A percentile compares a stretch with the other conserved stretches of the same genome.
Evolutionary conservation across 164 flowering plant species (phyloP).

Genomic region (Stephania yunnanensis): DNA sequence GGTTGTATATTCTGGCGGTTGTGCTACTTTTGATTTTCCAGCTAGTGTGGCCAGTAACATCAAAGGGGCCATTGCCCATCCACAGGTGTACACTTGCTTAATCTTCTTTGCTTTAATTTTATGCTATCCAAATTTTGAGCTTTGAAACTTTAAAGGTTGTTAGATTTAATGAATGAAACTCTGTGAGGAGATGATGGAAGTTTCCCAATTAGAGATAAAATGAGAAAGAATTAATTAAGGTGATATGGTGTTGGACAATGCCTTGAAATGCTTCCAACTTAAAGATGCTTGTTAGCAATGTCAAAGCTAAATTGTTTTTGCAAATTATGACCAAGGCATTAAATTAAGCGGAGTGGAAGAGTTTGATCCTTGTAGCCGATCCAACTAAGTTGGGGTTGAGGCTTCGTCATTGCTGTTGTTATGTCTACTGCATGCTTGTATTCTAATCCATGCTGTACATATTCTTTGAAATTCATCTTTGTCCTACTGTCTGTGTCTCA

Average conservation of each 20-base stretch:
- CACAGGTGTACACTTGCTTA: constrained; percentile 51
- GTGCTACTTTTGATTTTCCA: constrained; percentile 86
- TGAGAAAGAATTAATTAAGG: background rate
- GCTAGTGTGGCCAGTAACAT: constrained; percentile 43
- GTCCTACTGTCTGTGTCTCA: background rate
- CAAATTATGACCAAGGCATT: background rate
- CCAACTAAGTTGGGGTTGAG: too few species aligned
- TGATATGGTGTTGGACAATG: background rate
- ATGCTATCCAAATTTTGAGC: too few species aligned
- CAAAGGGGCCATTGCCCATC: constrained; percentile 62
- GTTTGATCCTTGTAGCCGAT: too few species aligned
- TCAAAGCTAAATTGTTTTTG: background rate
- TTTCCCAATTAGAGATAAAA: background rate
- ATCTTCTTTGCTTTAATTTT: background rate
- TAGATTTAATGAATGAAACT: too few species aligned
- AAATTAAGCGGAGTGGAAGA: background rate
- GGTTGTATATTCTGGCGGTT: constrained; percentile 65
- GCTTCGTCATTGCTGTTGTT: too few species aligned
- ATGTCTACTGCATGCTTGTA: too few species aligned
- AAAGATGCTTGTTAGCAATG: background rate
- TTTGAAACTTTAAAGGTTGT: background rate
- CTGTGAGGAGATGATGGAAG: background rate
- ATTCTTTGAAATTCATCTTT: background rate
- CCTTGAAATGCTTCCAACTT: too few species aligned
- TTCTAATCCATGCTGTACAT: background rate